Base-by-base conservation (phyloP, 148 eudicot species). In the Rhododendron ovatum region DNA sequence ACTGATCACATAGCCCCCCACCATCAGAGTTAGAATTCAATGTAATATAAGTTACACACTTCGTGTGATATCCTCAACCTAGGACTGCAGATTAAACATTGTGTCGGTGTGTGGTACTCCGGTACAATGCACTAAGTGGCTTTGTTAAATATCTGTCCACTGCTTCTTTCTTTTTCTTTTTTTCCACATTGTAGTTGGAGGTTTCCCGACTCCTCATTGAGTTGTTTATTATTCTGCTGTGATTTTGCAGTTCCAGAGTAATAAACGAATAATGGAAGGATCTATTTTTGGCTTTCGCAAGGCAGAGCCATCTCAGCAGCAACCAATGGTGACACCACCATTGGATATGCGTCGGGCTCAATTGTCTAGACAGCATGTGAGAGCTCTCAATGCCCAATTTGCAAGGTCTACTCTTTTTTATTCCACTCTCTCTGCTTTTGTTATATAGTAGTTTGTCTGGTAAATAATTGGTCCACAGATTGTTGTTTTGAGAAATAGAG, bases 301-400 rank as follows among this genome's bases (percentile, higher is more conserved):
- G 75, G 84, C 91, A 82, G 91, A 88, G 63, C 82, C 95, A 50
- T 85, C 95, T 84, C 91, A 92, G 84, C 83, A 82, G 85, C 93
- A 88, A 81, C 79, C 84, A 7, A 63, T 84, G 26, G 89, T 78
- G 51, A 57, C 91, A 75, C 94, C 91, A n/a, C 88, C 92, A 30
- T 73, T 93, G 89, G 96, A 97, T 84, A 86, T 86, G 91, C 87
- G 88, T 79, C 91, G 92, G 50, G 98, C 95, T 87, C 95, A 89
- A 85, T 89, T 89, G 48, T 92, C 95, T 41, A 90, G 92, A 84
- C 98, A 92, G 90, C 98, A 95, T 89, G 99, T 97, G 88, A 93
- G 94, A 92, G 98, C 98, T 90, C 92, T 95, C 87, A 97, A 97
- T 91, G 92, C 89, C 71, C 98, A 97, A 87, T 97, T 94, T 82